phyloP scores from a whole-genome alignment of 371 early-diverging fungal species.

The Mortierella sp. region DNA sequence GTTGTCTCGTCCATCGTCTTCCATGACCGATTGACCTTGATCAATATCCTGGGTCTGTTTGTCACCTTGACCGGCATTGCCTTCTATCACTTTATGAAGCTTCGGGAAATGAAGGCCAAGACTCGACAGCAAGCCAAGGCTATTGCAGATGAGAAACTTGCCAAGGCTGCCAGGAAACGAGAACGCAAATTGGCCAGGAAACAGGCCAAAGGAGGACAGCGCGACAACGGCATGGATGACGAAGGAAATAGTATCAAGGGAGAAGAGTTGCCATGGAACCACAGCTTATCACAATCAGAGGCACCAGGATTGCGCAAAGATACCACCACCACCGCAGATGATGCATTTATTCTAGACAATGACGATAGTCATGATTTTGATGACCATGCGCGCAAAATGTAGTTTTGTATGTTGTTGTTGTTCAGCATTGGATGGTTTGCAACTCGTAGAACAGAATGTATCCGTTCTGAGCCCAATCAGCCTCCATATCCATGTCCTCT shows the following conservation, averaged over 20 bases:
- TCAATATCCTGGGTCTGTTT: slow-evolving; percentile 70
- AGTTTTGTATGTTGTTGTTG: neutral
- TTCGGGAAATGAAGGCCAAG: slow-evolving; percentile 43
- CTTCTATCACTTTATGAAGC: slow-evolving; percentile 59
- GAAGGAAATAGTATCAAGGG: neutral
- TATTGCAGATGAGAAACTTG: slow-evolving; percentile 13
- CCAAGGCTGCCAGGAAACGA: slow-evolving; percentile 15
- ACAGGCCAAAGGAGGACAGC: neutral
- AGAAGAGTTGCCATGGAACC: slow-evolving; percentile 27
- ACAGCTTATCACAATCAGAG: slow-evolving; percentile 9
- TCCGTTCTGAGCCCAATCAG: slow-evolving; percentile 61
- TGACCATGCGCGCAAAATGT: neutral
- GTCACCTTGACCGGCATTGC: slow-evolving; percentile 74
- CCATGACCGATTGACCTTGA: slow-evolving; percentile 68
- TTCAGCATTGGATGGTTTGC: slow-evolving; percentile 49
- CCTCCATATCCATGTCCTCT: slow-evolving; percentile 51
- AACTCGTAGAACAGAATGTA: slow-evolving; percentile 71
- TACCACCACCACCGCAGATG: slow-evolving; percentile 2
- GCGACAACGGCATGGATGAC: neutral
- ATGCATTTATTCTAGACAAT: slow-evolving; percentile 32
- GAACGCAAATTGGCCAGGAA: slow-evolving; percentile 17
- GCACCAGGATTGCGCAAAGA: neutral
- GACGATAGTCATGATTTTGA: slow-evolving; percentile 5
- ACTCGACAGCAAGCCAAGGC: slow-evolving; percentile 25
- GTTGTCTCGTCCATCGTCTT: slow-evolving; percentile 65